phyloP scores from a whole-genome alignment of 2,329 filamentous ascomycete genomes.

The Aspergillus ochraceoroseus region DNA sequence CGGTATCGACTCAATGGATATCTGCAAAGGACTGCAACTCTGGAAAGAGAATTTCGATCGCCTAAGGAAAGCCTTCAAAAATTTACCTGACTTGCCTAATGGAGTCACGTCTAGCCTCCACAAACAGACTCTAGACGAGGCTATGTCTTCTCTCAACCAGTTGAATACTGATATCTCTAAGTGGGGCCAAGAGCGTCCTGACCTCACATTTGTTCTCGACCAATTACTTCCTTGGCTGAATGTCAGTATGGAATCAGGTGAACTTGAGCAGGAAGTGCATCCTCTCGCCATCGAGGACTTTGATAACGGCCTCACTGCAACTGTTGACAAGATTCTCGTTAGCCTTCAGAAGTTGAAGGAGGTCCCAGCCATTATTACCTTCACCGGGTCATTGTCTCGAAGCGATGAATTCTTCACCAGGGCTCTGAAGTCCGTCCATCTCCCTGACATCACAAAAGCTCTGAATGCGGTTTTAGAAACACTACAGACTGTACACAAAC shows the following conservation, averaged over 20 bases:
- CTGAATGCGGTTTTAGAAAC: slow-evolving; percentile 45
- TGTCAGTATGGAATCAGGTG: slow-evolving; percentile 23
- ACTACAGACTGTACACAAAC: slow-evolving; percentile 46
- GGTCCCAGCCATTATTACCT: slow-evolving; percentile 57
- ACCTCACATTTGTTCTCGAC: slow-evolving; percentile 59
- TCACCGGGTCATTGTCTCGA: slow-evolving; percentile 58
- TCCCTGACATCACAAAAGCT: slow-evolving; percentile 50
- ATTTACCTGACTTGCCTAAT: slow-evolving; percentile 49
- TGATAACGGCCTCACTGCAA: slow-evolving; percentile 55
- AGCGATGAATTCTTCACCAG: slow-evolving; percentile 51
- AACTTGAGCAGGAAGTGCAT: slow-evolving; percentile 15
- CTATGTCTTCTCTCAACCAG: slow-evolving; percentile 26
- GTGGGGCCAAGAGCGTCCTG: slow-evolving; percentile 49
- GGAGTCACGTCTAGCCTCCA: slow-evolving; percentile 42
- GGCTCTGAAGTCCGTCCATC: slow-evolving; percentile 57
- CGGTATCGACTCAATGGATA: slow-evolving; percentile 44
- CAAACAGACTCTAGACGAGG: slow-evolving; percentile 28
- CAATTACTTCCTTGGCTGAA: slow-evolving; percentile 64
- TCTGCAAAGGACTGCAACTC: slow-evolving; percentile 46
- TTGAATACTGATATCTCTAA: slow-evolving; percentile 43
- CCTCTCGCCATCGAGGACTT: slow-evolving; percentile 44
- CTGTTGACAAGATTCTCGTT: slow-evolving; percentile 73
- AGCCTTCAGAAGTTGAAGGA: slow-evolving; percentile 64
- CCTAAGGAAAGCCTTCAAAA: slow-evolving; percentile 42
- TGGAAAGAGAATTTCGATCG: slow-evolving; percentile 50